Base-by-base conservation (phyloP, 2,329 filamentous ascomycete genomes). In the Xylaria arbuscula region DNA sequence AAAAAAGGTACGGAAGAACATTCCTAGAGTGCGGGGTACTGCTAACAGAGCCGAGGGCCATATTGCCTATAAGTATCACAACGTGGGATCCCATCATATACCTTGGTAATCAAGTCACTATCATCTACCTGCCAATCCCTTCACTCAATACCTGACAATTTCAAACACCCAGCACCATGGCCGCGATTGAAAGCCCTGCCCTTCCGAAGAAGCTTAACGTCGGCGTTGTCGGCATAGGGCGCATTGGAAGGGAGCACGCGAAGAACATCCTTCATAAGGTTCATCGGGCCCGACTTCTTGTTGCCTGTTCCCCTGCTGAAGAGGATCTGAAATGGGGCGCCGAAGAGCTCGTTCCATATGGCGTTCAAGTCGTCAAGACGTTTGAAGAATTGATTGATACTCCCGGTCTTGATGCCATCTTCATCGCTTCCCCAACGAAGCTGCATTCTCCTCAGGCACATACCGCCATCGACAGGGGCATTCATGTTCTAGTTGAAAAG, bases 211-310 rank as follows among this genome's bases (percentile, higher is more conserved):
- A 60, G 57, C 57, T 60, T 42, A 60, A 60, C 11, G 45, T 60
- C 10, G 57, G 57, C 28, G 57, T 60, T 9, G 57, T 60, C n/a
- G 57, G 42, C 42, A 60, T 60, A 24, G 57, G 45, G n/a, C 45
- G 57, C 45, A 60, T 50, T 17, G 57, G 57, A 1, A 60, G 57
- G n/a, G 57, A 60, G 19, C 57, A 60, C 19, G 57, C 57, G 8
- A 36, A 15, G 32, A 60, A 60, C 32, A 11, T 60, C 1, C 57
- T 60, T 60, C 57, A 50, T 15, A 60, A 60, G 28, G 45, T 60
- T 38, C 57, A 60, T 24, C 57, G 57, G 38, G 57, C 57, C 17
- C 42, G 45, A 2, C 45, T 60, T 36, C 45, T 60, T 3, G 28
- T 50, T 38, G 57, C 57, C 19, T 60, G 57, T 28, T 50, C 57